Base-by-base conservation (phyloP, 345 rosid genomes). In the Mallotus nudiflorus region DNA sequence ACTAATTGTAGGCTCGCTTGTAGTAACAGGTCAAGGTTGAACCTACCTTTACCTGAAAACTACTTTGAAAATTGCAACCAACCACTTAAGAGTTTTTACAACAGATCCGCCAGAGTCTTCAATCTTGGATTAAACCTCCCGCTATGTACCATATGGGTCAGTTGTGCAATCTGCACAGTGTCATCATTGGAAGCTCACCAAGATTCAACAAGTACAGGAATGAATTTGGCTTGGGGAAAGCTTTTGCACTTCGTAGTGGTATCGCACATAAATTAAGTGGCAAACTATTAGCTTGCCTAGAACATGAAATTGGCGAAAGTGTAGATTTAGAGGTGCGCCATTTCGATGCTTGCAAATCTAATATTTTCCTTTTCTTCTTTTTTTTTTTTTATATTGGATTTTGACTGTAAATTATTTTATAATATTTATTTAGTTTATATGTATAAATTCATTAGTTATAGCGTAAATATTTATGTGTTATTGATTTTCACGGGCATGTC, bases 101-200 rank as follows among this genome's bases (percentile, higher is more conserved):
- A 82, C 84, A 13, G 72, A 70, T 86, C 29, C 57, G 77, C 9
- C 78, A 69, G 33, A 62, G 61, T 67, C 69, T 85, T 39, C 75
- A 83, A 2, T 64, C 76, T 2, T 91, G 97, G 96, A 8, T 83
- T 57, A 69, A 74, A 63, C 80, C 74, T 1, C 97, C 86, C 0
- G 52, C 5, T 0, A n/a, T 89, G 27, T 85, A 80, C 78, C 80
- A 78, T 9, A 25, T 89, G 1, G 85, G 44, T 10, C 70, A 62
- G 57, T 18, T 73, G 62, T 89, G 89, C 53, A 91, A 86, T 67
- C 88, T 85, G 0, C 5, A 61, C 40, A 89, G 86, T 44, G 75
- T 91, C 68, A 74, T 88, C 90, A 82, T 89, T 79, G 97, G 96
- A 69, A 88, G 98, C 73, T 93, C 97, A 0, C 97, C 96, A 4